These are phyloP conservation scores for Chenopodium suecicum DNA, from an alignment of 148 eudicot genomes.

Conservation along the genomic window DNA sequence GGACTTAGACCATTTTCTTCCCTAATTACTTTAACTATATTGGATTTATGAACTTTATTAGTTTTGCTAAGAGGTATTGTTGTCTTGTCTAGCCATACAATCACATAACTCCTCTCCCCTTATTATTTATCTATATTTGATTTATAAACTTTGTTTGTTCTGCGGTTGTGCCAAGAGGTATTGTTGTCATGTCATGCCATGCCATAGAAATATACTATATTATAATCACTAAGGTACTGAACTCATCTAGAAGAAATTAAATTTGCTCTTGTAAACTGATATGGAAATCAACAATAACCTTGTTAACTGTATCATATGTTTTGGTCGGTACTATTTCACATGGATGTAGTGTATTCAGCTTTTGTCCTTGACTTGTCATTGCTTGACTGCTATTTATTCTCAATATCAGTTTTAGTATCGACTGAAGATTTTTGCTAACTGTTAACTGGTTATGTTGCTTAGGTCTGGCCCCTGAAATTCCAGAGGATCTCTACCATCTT, in stretches of 20 bases:
- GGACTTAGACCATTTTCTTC: no score
- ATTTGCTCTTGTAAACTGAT: neutral
- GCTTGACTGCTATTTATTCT: neutral
- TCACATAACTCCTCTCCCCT: no score
- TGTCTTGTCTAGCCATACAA: no score
- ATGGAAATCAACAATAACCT: neutral
- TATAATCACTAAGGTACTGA: no score
- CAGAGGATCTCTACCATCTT: constrained; percentile 37
- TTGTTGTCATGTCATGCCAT: neutral
- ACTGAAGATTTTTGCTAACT: neutral
- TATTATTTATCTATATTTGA: no score
- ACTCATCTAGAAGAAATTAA: neutral
- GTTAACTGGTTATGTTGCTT: neutral
- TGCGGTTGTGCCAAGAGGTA: no score
- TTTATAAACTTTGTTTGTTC: no score
- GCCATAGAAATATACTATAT: neutral
- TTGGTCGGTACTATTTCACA: neutral
- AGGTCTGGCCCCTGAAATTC: constrained; percentile 41
- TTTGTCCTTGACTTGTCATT: neutral
- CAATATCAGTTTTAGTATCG: no score
- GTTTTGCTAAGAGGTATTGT: no score
- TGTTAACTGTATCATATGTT: neutral
- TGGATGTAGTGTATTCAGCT: neutral
- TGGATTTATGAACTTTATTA: no score
- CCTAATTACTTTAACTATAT: no score